Conservation (phyloP, 2,329 filamentous ascomycete genomes). For the Cladosporium sp. region DNA sequence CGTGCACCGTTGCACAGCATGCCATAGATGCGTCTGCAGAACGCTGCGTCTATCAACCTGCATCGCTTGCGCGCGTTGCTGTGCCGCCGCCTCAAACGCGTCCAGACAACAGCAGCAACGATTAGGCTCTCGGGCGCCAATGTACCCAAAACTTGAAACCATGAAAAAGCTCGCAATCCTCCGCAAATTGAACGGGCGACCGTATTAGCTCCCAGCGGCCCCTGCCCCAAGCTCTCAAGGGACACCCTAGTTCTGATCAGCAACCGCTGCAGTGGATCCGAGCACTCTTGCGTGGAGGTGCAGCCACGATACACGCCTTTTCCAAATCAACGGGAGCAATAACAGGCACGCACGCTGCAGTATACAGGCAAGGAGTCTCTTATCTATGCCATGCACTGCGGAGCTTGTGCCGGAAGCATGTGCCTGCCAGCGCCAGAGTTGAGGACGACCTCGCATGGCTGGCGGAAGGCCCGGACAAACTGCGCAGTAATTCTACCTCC, state of each 20-base stretch:
- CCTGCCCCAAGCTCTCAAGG: not conserved
- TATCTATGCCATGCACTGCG: not conserved
- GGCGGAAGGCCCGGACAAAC: not conserved
- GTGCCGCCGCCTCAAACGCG: conserved; percentile 3
- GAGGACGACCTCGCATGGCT: not conserved
- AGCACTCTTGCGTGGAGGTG: not conserved
- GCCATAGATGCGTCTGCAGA: not conserved
- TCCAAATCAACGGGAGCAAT: not conserved
- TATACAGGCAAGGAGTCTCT: conserved; percentile 1
- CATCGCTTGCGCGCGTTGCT: not conserved
- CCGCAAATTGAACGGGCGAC: conserved; percentile 8
- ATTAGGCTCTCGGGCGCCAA: not conserved
- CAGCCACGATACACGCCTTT: not conserved
- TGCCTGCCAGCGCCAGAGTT: not conserved
- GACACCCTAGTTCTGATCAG: conserved; percentile 3
- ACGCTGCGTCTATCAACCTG: not conserved
- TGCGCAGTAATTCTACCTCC: not conserved
- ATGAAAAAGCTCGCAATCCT: conserved; percentile 8
- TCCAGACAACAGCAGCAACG: not conserved
- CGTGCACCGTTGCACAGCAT: not conserved
- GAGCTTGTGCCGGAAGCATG: not conserved
- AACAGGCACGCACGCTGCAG: not conserved
- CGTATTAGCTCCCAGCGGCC: not conserved
- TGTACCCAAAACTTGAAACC: not conserved
- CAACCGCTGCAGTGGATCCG: not conserved